Evolutionary conservation across 148 eudicot species (phyloP), one percentile per base, ranked within the genome.

Genomic region (Hydrangea macrophylla): DNA sequence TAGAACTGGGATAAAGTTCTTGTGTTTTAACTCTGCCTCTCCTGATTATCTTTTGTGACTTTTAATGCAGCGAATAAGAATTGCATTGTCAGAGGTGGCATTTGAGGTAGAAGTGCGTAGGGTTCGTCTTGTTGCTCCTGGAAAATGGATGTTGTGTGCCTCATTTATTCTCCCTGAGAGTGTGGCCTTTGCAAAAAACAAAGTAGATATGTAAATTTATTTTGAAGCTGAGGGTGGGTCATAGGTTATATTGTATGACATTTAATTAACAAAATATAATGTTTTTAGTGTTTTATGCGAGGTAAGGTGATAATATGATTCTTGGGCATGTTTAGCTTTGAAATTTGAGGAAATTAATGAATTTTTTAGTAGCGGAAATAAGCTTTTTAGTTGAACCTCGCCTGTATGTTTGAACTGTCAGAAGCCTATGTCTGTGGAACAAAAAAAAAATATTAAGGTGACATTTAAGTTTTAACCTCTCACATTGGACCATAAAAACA

Each of bases 91-190:
- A 28, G 95, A 88, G 60, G 95, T 77, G 18, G 95, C 87, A 24
- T 79, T 93, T 73, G 78, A 85, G 62, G 88, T 93, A 24, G 79
- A 90, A 36, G 81, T 85, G 87, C 92, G 75, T 45, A 84, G 86
- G 10, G 96, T 93, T 63, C 95, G 96, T 33, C 81, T 82, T 67
- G 98, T 93, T 35, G 98, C 98, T 23, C 98, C 98, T 0, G 95
- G 92, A 65, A 93, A 93, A 74, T 93, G 89, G 94, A 93, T 93
- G 98, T 9, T 93, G 69, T 93, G 96, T 78, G 98, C 95, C 54
- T 88, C 96, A 51, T 93, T 93, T 73, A 66, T 77, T 60, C 85
- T 93, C 26, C 98, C 98, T 0, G 84, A 78, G 73, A 86, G 73
- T 37, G 92, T 88, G 26, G 98, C 95, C 22, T 79, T 69, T 48